Conservation (phyloP, 2,329 filamentous ascomycete species). For the Aspergillus sp. region DNA sequence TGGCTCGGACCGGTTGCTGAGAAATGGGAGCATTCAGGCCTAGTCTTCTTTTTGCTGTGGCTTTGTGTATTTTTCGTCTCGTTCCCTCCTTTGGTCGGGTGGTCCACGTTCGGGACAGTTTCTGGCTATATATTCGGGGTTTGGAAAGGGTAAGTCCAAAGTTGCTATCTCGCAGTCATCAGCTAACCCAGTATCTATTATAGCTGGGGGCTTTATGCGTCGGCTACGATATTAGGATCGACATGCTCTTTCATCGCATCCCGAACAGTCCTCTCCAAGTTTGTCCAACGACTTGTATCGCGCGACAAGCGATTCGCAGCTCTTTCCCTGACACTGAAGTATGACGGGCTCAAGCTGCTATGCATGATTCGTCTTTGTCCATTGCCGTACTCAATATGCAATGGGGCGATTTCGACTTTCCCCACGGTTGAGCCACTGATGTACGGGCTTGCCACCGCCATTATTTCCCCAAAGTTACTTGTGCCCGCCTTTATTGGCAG, state of each 20-base stretch:
- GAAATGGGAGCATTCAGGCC: slow-evolving; percentile 71
- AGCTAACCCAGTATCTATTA: slow-evolving; percentile 23
- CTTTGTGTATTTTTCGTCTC: slow-evolving; percentile 70
- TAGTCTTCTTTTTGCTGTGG: slow-evolving; percentile 76
- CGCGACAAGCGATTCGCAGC: slow-evolving; percentile 85
- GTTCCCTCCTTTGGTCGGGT: slow-evolving; percentile 86
- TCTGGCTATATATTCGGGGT: slow-evolving; percentile 71
- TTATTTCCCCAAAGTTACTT: slow-evolving; percentile 81
- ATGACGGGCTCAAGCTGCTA: slow-evolving; percentile 84
- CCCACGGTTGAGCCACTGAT: slow-evolving; percentile 75
- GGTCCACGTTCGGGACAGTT: slow-evolving; percentile 72
- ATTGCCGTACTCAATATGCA: slow-evolving; percentile 87
- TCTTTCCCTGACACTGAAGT: slow-evolving; percentile 80
- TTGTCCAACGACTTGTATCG: slow-evolving; percentile 78
- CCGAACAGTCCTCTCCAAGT: slow-evolving; percentile 72
- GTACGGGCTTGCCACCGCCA: slow-evolving; percentile 79
- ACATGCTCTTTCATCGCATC: slow-evolving; percentile 77
- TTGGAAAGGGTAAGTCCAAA: slow-evolving; percentile 62
- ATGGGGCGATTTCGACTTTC: slow-evolving; percentile 91
- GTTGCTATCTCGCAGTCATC: neutral
- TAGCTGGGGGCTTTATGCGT: slow-evolving; percentile 81
- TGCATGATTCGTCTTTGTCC: slow-evolving; percentile 92
- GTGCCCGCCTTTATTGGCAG: slow-evolving; percentile 91
- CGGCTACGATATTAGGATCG: slow-evolving; percentile 75
- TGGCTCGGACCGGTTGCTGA: slow-evolving; percentile 71